A percentile compares a stretch with the other conserved stretches of the same genome.
phyloP scores from a whole-genome alignment of 2,329 filamentous ascomycete genomes.

The Clonostachys sp. region DNA sequence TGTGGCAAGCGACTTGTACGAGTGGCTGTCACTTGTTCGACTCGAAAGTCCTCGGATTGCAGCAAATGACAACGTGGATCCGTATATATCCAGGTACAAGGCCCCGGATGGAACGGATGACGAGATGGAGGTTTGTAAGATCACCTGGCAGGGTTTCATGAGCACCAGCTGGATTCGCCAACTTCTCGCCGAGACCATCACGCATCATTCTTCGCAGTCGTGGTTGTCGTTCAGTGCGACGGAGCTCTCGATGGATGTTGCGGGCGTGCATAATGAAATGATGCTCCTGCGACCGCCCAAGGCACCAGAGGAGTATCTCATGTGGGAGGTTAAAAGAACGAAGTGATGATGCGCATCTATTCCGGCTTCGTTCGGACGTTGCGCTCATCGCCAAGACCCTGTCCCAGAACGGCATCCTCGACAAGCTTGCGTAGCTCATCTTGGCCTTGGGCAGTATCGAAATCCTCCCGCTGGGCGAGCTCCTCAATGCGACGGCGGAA shows the following conservation, averaged over 20 bases:
- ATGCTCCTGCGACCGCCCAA: slow-evolving; percentile 48
- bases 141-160: slow-evolving; percentile 58
- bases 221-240: slow-evolving; percentile 55
- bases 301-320: slow-evolving; percentile 46
- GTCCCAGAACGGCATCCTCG: slow-evolving; percentile 70
- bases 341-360: slow-evolving; percentile 30
- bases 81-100: slow-evolving; percentile 64
- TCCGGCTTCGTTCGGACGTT: slow-evolving; percentile 59
- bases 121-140: slow-evolving; percentile 33
- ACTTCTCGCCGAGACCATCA: slow-evolving; percentile 39
- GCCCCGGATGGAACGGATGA: slow-evolving; percentile 37
- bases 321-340: slow-evolving; percentile 53
- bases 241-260: slow-evolving; percentile 40
- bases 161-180: slow-evolving; percentile 45
- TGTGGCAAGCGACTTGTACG: slow-evolving; percentile 58
- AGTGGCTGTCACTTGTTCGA: slow-evolving; percentile 69
- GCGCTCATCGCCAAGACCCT: slow-evolving; percentile 58
- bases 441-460: slow-evolving; percentile 77
- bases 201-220: slow-evolving; percentile 30
- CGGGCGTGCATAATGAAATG: slow-evolving; percentile 41
- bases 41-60: slow-evolving; percentile 61
- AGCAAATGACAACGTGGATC: slow-evolving; percentile 55
- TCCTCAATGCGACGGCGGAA: slow-evolving; percentile 86
- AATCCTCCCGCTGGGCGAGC: slow-evolving; percentile 77
- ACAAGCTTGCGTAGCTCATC: slow-evolving; percentile 73